Evolutionary conservation across 169 alveolate species (phyloP).

Genomic region (Besnoitia besnoiti): DNA sequence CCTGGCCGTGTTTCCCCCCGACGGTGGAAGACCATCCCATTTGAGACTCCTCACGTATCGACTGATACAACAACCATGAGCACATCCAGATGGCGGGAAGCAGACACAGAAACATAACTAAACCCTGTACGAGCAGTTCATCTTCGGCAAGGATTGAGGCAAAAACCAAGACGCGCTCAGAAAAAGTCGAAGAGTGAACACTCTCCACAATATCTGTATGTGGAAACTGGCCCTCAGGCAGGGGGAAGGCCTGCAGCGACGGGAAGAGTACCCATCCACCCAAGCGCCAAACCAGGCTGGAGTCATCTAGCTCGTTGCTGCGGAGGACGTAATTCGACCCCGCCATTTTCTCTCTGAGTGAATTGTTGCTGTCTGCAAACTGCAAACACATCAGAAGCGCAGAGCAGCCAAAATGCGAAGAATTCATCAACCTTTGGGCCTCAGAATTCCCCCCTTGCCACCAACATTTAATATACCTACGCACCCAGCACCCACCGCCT

Average conservation of each 20-base stretch:
- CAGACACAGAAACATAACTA: neutral
- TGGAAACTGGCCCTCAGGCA: neutral
- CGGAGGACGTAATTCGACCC: neutral
- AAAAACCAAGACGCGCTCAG: neutral
- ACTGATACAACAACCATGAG: neutral
- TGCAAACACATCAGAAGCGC: neutral
- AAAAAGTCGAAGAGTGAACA: neutral
- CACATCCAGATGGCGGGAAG: neutral
- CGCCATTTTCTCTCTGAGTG: neutral
- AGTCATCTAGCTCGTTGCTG: neutral
- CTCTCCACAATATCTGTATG: neutral
- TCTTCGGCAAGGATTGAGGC: neutral
- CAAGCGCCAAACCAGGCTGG: neutral
- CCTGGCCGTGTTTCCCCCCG: neutral
- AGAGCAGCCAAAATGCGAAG: neutral
- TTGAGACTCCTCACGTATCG: neutral
- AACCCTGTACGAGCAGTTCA: neutral
- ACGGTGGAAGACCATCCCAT: neutral
- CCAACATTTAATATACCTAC: neutral
- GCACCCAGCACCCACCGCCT: neutral
- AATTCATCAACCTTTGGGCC: neutral
- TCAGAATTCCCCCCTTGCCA: neutral
- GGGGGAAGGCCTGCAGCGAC: neutral
- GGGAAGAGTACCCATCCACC: neutral
- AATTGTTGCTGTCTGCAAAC: neutral